These are phyloP conservation scores for Echium plantagineum DNA, from an alignment of 257 asterid species.

Conservation along the genomic window DNA sequence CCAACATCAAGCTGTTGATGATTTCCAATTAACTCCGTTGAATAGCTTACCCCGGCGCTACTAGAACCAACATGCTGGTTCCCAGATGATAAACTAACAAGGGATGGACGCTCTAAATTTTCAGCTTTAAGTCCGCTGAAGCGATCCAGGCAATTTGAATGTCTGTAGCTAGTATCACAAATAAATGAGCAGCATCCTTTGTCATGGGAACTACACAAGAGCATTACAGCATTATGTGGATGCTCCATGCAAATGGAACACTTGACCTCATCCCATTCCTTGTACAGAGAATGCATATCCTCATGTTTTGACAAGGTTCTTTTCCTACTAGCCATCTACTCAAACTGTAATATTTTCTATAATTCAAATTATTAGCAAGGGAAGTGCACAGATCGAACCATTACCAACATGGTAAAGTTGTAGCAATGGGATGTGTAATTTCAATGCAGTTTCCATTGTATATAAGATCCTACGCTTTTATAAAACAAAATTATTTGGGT, in stretches of 20 bases:
- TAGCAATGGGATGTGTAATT: neutral
- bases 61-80: conserved; percentile 13
- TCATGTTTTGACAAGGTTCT: conserved; percentile 67
- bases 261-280: conserved; percentile 90
- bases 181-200: conserved; percentile 82
- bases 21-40: conserved; percentile 12
- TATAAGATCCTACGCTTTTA: neutral
- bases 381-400: conserved; percentile 4
- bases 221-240: conserved; percentile 74
- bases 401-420: neutral
- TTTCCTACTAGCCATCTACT: conserved; percentile 94
- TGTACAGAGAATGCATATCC: conserved; percentile 50
- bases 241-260: conserved; percentile 95
- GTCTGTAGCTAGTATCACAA: conserved; percentile 93
- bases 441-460: neutral
- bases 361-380: conserved; percentile 32
- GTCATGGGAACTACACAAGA: conserved; percentile 78
- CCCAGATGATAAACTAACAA: conserved; percentile 15
- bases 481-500: neutral
- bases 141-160: conserved; percentile 88
- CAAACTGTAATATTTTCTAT: conserved; percentile 61
- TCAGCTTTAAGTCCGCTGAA: conserved; percentile 59
- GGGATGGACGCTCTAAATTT: conserved; percentile 21
- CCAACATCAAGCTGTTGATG: conserved; percentile 9
- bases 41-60: conserved; percentile 12